A percentile compares a stretch with the other conserved stretches of the same genome.
These are phyloP conservation scores for Elasticomyces elasticus DNA, from an alignment of 495 filamentous ascomycete genomes.

Conservation along the genomic window DNA sequence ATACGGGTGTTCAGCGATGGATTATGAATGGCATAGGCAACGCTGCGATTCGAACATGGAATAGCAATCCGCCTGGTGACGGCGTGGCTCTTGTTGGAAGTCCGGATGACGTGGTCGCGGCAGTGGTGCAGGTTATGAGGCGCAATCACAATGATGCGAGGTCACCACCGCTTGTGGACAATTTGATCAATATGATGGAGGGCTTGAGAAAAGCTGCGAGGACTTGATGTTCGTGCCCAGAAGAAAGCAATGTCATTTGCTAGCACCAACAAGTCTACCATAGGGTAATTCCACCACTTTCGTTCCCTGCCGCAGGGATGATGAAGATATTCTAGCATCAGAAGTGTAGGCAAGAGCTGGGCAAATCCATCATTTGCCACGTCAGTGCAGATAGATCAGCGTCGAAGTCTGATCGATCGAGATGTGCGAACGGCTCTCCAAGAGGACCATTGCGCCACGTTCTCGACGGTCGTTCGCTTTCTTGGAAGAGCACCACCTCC, in stretches of 20 bases:
- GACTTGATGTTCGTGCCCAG: slow-evolving; percentile 6
- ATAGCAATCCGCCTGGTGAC: neutral
- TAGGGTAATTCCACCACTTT: neutral
- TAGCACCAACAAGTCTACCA: neutral
- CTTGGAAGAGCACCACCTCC: neutral
- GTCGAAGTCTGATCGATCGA: neutral
- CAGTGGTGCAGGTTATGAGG: slow-evolving; percentile 38
- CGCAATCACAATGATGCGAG: slow-evolving; percentile 35
- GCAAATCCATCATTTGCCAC: neutral
- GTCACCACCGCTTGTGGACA: slow-evolving; percentile 43
- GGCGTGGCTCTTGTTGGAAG: slow-evolving; percentile 30
- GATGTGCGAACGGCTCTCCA: neutral
- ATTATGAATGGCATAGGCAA: slow-evolving; percentile 20
- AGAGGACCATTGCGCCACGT: slow-evolving; percentile 1
- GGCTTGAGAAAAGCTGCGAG: slow-evolving; percentile 25
- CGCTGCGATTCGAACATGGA: slow-evolving; percentile 12
- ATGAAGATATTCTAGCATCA: neutral
- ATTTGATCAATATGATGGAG: slow-evolving; percentile 45
- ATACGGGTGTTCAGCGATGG: slow-evolving; percentile 31
- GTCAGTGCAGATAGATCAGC: neutral
- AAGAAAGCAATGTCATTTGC: neutral
- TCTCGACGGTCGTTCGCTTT: neutral
- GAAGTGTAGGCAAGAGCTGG: neutral
- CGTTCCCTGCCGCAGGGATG: neutral
- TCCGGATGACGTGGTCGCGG: slow-evolving; percentile 39